Evolutionary conservation across 2,329 filamentous ascomycete genomes (phyloP).

Genomic region (Ceratocystis cacaofunesta): DNA sequence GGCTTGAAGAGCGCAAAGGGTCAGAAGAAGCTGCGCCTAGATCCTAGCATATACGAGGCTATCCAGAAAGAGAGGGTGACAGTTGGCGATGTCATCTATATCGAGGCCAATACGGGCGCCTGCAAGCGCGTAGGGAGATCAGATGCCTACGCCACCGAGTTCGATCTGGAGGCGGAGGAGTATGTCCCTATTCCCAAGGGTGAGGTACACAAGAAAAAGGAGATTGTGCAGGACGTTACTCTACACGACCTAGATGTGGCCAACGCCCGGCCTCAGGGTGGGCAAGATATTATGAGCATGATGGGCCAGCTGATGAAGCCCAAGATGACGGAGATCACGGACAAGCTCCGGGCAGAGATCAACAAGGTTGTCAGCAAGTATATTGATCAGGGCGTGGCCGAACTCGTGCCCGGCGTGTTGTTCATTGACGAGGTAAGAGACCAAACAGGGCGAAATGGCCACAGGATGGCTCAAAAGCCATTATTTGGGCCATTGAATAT

Average conservation of each 20-base stretch:
- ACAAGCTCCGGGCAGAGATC: slow-evolving; percentile 89
- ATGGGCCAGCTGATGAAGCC: slow-evolving; percentile 99
- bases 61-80: slow-evolving; percentile 97
- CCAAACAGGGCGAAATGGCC: not conserved
- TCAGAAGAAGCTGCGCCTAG: slow-evolving; percentile 91
- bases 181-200: slow-evolving; percentile 98
- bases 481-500: not conserved
- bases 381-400: slow-evolving; percentile 94
- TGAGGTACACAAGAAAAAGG: slow-evolving; percentile 99
- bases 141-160: slow-evolving; percentile 95
- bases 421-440: slow-evolving; percentile 86
- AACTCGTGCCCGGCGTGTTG: slow-evolving; percentile 91
- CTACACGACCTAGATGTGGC: slow-evolving; percentile 93
- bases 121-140: slow-evolving; percentile 94
- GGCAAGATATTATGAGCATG: slow-evolving; percentile 99
- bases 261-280: slow-evolving; percentile 86
- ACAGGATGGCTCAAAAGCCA: not conserved
- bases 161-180: slow-evolving; percentile 95
- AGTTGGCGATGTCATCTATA: slow-evolving; percentile 95
- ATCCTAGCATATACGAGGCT: slow-evolving; percentile 97
- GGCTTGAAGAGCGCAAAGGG: slow-evolving; percentile 90
- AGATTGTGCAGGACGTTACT: slow-evolving; percentile 97
- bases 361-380: slow-evolving; percentile 99
- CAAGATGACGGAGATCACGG: slow-evolving; percentile 98
- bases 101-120: slow-evolving; percentile 95